Evolutionary conservation across 768 basidiomycete species (phyloP).

Genomic region (Trametes sanguinea): DNA sequence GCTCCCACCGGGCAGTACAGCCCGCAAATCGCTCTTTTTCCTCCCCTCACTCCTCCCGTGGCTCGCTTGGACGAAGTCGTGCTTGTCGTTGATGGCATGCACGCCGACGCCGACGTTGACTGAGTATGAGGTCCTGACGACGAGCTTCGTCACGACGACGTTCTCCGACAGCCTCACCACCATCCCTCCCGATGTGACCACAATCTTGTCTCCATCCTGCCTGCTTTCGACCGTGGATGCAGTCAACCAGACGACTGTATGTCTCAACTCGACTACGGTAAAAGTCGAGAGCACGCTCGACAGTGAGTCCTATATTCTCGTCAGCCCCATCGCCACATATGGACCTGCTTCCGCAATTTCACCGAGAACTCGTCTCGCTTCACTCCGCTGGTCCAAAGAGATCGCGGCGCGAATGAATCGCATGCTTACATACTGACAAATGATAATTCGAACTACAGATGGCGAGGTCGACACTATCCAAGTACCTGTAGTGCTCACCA

Average conservation of each 20-base stretch:
- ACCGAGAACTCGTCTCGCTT: neutral
- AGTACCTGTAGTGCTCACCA: conserved; percentile 43
- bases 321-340: neutral
- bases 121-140: conserved; percentile 40
- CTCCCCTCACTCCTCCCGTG: neutral
- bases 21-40: conserved; percentile 6
- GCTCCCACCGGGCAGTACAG: conserved; percentile 2
- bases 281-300: conserved; percentile 37
- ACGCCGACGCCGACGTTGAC: conserved; percentile 46
- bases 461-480: conserved; percentile 37
- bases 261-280: conserved; percentile 29
- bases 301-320: conserved; percentile 33
- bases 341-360: neutral
- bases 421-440: neutral
- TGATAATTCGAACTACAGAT: conserved; percentile 9
- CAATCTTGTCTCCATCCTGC: conserved; percentile 36
- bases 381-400: too few relatives aligned
- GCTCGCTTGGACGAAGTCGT: neutral
- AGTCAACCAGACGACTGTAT: conserved; percentile 30
- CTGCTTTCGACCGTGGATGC: conserved; percentile 32
- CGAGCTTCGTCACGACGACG: conserved; percentile 39
- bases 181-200: conserved; percentile 36
- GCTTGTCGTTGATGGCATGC: conserved; percentile 38
- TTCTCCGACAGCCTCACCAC: conserved; percentile 39
- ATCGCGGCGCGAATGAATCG: too few relatives aligned